phyloP scores from a whole-genome alignment of 1,284 basidiomycete genomes.

The Apiotrichum gracile region DNA sequence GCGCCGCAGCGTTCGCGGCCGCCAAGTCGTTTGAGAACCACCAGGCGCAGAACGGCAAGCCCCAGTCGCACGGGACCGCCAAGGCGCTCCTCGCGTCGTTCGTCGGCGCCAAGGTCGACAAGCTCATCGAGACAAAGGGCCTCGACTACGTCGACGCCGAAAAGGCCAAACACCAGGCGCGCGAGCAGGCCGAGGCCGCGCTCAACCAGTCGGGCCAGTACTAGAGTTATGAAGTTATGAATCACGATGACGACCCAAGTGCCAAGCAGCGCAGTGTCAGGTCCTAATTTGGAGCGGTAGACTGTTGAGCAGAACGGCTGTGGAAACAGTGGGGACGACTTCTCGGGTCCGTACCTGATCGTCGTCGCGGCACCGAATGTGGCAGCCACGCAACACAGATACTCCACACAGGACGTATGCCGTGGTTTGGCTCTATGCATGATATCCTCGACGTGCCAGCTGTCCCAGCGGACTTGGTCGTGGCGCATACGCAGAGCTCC shows the following conservation, averaged over 20 bases:
- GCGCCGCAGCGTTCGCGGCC: constrained; percentile 41
- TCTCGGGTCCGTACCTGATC: too few species aligned
- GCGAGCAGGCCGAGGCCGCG: constrained; percentile 29
- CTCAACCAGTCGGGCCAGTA: constrained; percentile 37
- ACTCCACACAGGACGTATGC: too few species aligned
- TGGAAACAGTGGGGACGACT: too few species aligned
- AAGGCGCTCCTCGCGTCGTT: constrained; percentile 30
- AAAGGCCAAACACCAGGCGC: constrained; percentile 34
- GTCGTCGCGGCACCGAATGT: too few species aligned
- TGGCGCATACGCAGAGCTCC: too few species aligned
- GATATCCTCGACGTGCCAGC: too few species aligned
- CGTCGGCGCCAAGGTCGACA: constrained; percentile 44
- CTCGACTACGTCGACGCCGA: constrained; percentile 38
- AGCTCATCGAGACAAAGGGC: constrained; percentile 45
- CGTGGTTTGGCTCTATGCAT: too few species aligned
- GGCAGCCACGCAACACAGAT: too few species aligned
- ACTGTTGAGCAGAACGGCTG: background rate
- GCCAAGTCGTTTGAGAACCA: constrained; percentile 44
- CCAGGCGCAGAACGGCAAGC: constrained; percentile 34
- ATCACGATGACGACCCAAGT: too few species aligned
- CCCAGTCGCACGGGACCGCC: constrained; percentile 16
- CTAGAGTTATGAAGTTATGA: constrained; percentile 8
- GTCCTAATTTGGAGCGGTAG: too few species aligned
- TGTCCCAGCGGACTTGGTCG: too few species aligned
- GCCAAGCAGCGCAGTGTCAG: too few species aligned